Evolutionary conservation across 306 rosid genomes (phyloP), one percentile per base, ranked within the genome.

Genomic region (Boehmeria nivea): DNA sequence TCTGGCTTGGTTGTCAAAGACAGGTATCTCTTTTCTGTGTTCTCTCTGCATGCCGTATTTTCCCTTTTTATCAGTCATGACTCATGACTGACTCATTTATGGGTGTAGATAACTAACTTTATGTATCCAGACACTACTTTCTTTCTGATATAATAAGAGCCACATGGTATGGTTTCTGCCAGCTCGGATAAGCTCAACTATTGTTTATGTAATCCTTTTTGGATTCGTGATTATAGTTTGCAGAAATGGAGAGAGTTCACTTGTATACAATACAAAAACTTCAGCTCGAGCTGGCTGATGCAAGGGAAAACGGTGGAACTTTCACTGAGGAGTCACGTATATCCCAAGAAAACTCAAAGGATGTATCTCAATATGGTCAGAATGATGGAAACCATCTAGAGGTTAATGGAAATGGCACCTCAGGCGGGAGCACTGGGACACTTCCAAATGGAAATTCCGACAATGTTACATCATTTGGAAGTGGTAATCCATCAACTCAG

Each of bases 231-330:
- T 68, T 28, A 23, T 76, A 93, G 99, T 83, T 71, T 72, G 84
- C 94, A 38, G 99, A 93, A 74, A 77, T 87, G 89, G 99, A 93
- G 64, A 85, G 96, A 78, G 72, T 69, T 72, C 99, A 93, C 69
- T 44, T 85, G 77, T 91, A 85, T 68, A 16, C 95, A 1, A 19
- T 93, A 36, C 99, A 93, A 59, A 95, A 93, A 57, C 93, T 93
- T 53, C 99, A 93, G 64, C 74, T 83, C 54, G 95, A 85, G 75
- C 76, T 87, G 50, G 85, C 96, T 63, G 99, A 85, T 62, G 88
- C 84, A 44, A 80, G 94, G 72, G 95, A 81, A 81, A 79, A 87
- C 65, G 73, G 68, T 73, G 99, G 95, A 50, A 28, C 78, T 43
- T 81, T 69, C 64, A 77, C 60, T 50, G 94, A 85, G 31, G 95